phyloP scores from a whole-genome alignment of 2,329 filamentous ascomycete genomes.

The Colletotrichum destructivum region DNA sequence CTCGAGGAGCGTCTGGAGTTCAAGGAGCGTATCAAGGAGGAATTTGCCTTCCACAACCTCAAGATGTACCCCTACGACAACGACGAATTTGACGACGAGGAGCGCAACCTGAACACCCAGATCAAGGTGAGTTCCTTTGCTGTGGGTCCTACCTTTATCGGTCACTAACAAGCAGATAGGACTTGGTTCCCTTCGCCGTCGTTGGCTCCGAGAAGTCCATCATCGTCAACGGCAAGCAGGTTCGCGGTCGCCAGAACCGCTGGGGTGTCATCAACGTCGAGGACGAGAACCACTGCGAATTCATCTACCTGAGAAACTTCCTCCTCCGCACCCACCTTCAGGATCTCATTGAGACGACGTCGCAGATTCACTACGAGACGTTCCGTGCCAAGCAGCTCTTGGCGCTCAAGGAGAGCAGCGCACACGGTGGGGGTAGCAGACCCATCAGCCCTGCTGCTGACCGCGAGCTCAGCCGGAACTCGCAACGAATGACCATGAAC shows the following conservation, averaged over 20 bases:
- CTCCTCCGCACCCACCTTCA: constrained; percentile 97
- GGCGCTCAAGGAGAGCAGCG: constrained; percentile 97
- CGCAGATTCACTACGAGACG: constrained; percentile 99
- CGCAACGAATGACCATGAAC: constrained; percentile 98
- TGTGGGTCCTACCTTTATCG: neutral
- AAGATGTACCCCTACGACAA: constrained; percentile 99
- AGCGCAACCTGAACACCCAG: constrained; percentile 91
- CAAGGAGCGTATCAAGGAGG: constrained; percentile 99
- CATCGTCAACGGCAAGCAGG: constrained; percentile 96
- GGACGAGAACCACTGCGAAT: constrained; percentile 99
- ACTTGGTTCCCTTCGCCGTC: constrained; percentile 96
- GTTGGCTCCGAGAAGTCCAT: constrained; percentile 99
- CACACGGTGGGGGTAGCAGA: constrained; percentile 84
- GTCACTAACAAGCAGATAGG: constrained; percentile 67
- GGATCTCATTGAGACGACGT: constrained; percentile 98
- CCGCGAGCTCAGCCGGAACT: constrained; percentile 95
- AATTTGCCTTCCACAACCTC: constrained; percentile 99
- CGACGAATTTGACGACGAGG: constrained; percentile 98
- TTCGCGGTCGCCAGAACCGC: constrained; percentile 97
- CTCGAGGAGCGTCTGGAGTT: constrained; percentile 95
- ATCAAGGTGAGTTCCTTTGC: constrained; percentile 80
- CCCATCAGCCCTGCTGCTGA: constrained; percentile 97
- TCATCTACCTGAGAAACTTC: constrained; percentile 98
- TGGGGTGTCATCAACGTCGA: constrained; percentile 99
- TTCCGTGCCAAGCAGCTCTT: constrained; percentile 99